Evolutionary conservation across 148 eudicot species (phyloP).

Genomic region (Arctostaphylos glauca): DNA sequence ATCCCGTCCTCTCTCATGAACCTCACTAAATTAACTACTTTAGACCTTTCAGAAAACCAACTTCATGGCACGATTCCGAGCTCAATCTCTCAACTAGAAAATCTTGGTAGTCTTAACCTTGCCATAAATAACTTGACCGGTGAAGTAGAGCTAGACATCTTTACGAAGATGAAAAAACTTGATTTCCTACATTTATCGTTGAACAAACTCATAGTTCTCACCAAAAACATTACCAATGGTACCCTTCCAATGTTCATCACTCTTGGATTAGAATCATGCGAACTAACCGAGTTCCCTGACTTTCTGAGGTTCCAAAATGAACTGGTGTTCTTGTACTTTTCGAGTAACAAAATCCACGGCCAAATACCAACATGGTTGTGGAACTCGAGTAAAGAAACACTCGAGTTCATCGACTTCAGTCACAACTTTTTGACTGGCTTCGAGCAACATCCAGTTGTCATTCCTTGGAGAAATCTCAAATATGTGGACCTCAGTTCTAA

Average conservation of each 20-base stretch:
- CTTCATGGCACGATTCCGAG: conserved; percentile 17
- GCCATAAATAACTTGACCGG: neutral
- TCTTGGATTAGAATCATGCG: conserved; percentile 15
- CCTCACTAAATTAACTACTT: conserved; percentile 1
- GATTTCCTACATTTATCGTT: neutral
- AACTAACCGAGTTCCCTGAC: conserved; percentile 26
- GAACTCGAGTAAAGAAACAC: conserved; percentile 23
- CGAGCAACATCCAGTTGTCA: neutral
- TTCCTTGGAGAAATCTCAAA: neutral
- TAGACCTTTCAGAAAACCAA: conserved; percentile 12
- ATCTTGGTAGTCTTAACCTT: neutral
- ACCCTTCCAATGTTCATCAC: conserved; percentile 5
- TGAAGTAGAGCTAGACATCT: conserved; percentile 1
- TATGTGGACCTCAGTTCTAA: too few relatives aligned
- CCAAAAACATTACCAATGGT: neutral
- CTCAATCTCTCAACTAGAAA: conserved; percentile 1
- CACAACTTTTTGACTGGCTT: too few relatives aligned
- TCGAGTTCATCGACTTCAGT: neutral
- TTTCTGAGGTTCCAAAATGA: neutral
- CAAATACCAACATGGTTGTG: conserved; percentile 19
- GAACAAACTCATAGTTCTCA: neutral
- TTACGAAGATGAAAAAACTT: conserved; percentile 8
- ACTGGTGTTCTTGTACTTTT: neutral
- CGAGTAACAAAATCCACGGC: neutral
- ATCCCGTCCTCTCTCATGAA: conserved; percentile 19